Base-by-base conservation (phyloP, 352 stramenopile genomes). In the Phytophthora tentaculata region DNA sequence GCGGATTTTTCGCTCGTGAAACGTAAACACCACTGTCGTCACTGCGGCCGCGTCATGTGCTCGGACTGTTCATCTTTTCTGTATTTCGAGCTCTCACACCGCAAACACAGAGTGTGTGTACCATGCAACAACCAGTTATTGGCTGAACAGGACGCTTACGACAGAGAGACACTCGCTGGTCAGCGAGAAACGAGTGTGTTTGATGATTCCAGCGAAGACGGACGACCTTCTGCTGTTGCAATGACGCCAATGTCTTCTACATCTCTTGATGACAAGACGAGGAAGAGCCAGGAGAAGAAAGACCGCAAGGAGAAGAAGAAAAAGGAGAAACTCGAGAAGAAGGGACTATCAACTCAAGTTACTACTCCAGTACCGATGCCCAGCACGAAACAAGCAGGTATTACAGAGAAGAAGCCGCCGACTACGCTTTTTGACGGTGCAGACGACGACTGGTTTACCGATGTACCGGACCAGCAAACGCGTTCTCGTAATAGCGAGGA, bases 21-120 rank as follows among this genome's bases (percentile, higher is more conserved):
- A 58, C 81, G 86, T 53, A 92, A 91, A 64, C 86, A 94, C 41
- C 86, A 94, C 59, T 94, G 86, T 50, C 81, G 86, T 61, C 86
- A 76, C 56, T 94, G 86, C 22, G 86, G 86, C 6, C 81, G 81
- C 19, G 81, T 94, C 53, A 90, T 94, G 67, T 94, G 86, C 64
- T 84, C 82, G 1, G 86, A 92, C 29, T 94, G 86, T 61, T 94
- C 86, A 5, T 76, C 67, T 8, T 94, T 90, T 47, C 62, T 86
- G 50, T 83, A 78, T 61, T 87, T 94, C 43, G 63, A 84, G 60
- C 65, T 80, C n/a, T 82, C 79, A 6, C 73, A 78, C 26, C 77
- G 73, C 20, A 92, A 91, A 50, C 86, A 92, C 59, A 77, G 86
- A 39, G 83, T 94, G 44, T 94, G 86, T 55, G 60, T 60, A 0